Evolutionary conservation across 225 moss, liverwort and hornwort genomes (phyloP).

Genomic region (Bryoerythrophyllum caledonicum): DNA sequence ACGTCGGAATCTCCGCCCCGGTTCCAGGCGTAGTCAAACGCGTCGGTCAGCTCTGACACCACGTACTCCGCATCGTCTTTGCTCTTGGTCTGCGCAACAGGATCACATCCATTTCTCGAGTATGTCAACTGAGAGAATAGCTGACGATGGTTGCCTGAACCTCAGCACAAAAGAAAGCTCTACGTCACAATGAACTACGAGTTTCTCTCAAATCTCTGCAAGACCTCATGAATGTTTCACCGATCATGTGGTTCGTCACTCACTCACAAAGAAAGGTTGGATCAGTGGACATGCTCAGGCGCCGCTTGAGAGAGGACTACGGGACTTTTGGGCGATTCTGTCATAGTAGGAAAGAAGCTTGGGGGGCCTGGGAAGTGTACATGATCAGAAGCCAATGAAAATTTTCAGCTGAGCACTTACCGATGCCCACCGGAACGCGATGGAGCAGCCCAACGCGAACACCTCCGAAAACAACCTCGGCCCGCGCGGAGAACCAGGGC

Average conservation of each 20-base stretch:
- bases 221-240: neutral
- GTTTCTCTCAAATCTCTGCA: neutral
- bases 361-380: no score
- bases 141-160: neutral
- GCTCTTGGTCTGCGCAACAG: slow-evolving; percentile 60
- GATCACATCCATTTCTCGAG: neutral
- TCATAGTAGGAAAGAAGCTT: neutral
- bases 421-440: slow-evolving; percentile 69
- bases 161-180: neutral
- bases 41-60: slow-evolving; percentile 58
- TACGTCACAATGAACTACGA: neutral
- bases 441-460: slow-evolving; percentile 64
- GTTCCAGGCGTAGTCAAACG: slow-evolving; percentile 84
- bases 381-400: neutral
- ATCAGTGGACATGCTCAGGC: neutral
- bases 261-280: neutral
- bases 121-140: neutral
- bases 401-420: slow-evolving; percentile 25
- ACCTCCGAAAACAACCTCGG: slow-evolving; percentile 66
- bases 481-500: slow-evolving; percentile 24
- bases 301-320: neutral
- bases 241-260: neutral
- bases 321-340: neutral
- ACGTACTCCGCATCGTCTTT: slow-evolving; percentile 73
- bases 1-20: slow-evolving; percentile 39